A percentile compares a stretch with the other conserved stretches of the same genome.
Evolutionary conservation across 1,284 basidiomycete genomes (phyloP).

Genomic region (Puccinia novopanici): DNA sequence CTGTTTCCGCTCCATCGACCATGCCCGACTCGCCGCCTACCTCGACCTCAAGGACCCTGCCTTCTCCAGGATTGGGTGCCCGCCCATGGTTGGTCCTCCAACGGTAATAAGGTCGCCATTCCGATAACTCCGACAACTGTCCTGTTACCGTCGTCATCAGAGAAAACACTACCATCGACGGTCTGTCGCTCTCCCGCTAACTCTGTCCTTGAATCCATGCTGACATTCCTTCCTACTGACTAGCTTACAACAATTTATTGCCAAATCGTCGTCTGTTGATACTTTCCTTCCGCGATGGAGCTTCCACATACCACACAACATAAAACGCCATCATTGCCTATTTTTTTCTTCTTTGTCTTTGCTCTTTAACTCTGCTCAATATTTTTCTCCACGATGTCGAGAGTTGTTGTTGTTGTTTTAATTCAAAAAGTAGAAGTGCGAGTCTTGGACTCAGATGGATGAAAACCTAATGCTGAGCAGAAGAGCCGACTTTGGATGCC

Average conservation of each 20-base stretch:
- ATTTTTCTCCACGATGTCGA: too few relatives aligned
- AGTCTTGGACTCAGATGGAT: too few relatives aligned
- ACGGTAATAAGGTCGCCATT: slow-evolving; percentile 16
- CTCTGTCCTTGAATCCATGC: not conserved
- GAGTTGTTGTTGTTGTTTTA: too few relatives aligned
- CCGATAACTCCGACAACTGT: slow-evolving; percentile 42
- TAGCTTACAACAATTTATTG: slow-evolving; percentile 24
- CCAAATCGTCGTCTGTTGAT: slow-evolving; percentile 25
- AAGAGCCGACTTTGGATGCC: too few relatives aligned
- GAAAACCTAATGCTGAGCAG: too few relatives aligned
- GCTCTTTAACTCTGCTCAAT: too few relatives aligned
- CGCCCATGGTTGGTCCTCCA: slow-evolving; percentile 1
- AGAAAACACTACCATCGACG: slow-evolving; percentile 44
- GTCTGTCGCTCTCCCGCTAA: not conserved
- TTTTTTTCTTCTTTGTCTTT: not conserved
- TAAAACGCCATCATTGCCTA: not conserved
- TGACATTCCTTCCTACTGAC: not conserved
- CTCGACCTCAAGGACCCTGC: slow-evolving; percentile 13
- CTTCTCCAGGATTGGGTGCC: slow-evolving; percentile 7
- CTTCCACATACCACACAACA: not conserved
- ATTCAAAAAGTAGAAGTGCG: too few relatives aligned
- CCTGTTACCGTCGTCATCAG: slow-evolving; percentile 31
- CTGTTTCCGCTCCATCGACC: slow-evolving; percentile 45
- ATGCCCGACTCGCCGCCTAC: slow-evolving; percentile 28
- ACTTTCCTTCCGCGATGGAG: not conserved